These are phyloP conservation scores for Cladosporium austrohemisphaericum DNA, from an alignment of 2,329 filamentous ascomycete species.

Conservation along the genomic window DNA sequence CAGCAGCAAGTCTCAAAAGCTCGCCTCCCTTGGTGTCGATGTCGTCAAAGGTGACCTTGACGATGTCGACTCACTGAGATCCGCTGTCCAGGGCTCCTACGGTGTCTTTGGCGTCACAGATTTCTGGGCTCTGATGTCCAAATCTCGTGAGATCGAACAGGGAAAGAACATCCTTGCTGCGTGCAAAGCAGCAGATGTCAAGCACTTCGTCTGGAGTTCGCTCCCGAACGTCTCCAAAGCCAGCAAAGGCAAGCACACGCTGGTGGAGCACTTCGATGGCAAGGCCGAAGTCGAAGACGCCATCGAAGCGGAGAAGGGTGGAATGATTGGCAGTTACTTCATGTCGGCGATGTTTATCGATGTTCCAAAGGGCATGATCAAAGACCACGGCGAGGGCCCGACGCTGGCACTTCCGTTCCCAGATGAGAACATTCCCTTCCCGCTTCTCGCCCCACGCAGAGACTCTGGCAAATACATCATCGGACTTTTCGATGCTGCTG, in stretches of 20 bases:
- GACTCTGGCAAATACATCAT: slow-evolving; percentile 31
- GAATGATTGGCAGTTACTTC: slow-evolving; percentile 26
- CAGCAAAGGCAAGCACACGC: slow-evolving; percentile 30
- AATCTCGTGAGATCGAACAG: slow-evolving; percentile 32
- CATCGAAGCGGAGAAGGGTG: slow-evolving; percentile 26
- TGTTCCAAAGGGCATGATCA: slow-evolving; percentile 20
- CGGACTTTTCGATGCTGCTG: slow-evolving; percentile 27
- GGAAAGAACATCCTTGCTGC: slow-evolving; percentile 36
- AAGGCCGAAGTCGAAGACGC: slow-evolving; percentile 37
- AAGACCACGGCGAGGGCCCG: slow-evolving; percentile 20
- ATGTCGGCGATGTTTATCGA: slow-evolving; percentile 26
- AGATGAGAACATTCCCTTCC: slow-evolving; percentile 24
- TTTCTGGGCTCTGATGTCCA: slow-evolving; percentile 42
- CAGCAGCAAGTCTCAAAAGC: slow-evolving; percentile 43
- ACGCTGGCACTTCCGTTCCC: slow-evolving; percentile 26
- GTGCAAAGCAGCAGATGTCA: slow-evolving; percentile 28
- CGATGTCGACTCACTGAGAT: slow-evolving; percentile 42
- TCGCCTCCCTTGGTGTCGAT: slow-evolving; percentile 48
- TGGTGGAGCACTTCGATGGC: slow-evolving; percentile 37
- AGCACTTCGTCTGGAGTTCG: slow-evolving; percentile 40
- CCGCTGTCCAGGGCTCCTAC: slow-evolving; percentile 45
- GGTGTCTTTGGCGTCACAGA: slow-evolving; percentile 54
- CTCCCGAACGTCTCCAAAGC: slow-evolving; percentile 28
- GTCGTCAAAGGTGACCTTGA: slow-evolving; percentile 52
- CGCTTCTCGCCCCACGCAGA: slow-evolving; percentile 25